These are phyloP conservation scores for Kickxella alabastrina DNA, from an alignment of 192 early-diverging fungal genomes.

Conservation along the genomic window DNA sequence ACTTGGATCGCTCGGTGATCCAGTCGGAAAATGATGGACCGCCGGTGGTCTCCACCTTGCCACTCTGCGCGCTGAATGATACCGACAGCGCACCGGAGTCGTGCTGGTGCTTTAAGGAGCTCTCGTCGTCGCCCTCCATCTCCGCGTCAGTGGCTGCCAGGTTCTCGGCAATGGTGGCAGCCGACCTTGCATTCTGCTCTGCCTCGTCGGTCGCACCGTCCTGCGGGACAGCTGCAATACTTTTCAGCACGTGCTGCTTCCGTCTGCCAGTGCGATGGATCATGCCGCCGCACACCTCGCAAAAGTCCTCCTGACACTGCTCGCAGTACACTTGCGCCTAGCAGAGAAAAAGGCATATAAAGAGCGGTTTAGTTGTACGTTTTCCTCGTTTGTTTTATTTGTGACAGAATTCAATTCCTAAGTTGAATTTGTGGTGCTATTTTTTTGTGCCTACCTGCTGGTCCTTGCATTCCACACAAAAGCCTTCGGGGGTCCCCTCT, in stretches of 20 bases:
- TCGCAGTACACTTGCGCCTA: constrained; percentile 61
- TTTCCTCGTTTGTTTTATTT: not conserved
- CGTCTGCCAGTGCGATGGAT: constrained; percentile 77
- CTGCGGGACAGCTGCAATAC: constrained; percentile 23
- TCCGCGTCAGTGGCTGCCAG: constrained; percentile 9
- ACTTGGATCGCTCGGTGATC: constrained; percentile 84
- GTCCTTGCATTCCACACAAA: constrained; percentile 88
- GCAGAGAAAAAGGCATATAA: not conserved
- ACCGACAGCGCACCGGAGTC: constrained; percentile 39
- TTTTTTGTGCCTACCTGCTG: constrained; percentile 51
- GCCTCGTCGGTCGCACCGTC: not conserved
- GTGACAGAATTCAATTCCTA: too few species aligned
- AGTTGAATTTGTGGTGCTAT: too few species aligned
- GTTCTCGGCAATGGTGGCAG: not conserved
- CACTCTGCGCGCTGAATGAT: constrained; percentile 32
- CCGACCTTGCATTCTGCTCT: too few species aligned
- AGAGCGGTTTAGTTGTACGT: too few species aligned
- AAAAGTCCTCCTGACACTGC: constrained; percentile 83
- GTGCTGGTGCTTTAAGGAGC: not conserved
- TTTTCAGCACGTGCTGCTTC: constrained; percentile 52
- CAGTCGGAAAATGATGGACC: constrained; percentile 70
- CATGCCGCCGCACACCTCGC: constrained; percentile 87
- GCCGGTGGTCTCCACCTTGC: constrained; percentile 37
- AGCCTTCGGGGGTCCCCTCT: constrained; percentile 58
- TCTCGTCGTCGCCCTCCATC: constrained; percentile 10